Evolutionary conservation across 495 filamentous ascomycete genomes (phyloP).

Genomic region (Tuber umbilicatum): DNA sequence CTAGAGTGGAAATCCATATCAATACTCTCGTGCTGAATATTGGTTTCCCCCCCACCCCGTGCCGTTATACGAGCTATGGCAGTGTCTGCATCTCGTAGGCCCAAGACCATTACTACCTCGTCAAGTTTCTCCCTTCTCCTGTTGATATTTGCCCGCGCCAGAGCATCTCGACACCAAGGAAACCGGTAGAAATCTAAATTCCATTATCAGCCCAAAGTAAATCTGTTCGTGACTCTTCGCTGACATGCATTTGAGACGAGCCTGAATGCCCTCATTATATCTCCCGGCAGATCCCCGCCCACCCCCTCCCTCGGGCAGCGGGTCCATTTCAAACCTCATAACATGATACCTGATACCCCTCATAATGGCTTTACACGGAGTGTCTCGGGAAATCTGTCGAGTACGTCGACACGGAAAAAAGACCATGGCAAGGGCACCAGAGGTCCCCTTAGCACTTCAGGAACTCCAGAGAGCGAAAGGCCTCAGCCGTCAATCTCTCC

Average conservation of each 20-base stretch:
- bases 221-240: not conserved
- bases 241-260: not conserved
- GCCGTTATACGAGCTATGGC: not conserved
- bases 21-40: not conserved
- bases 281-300: not conserved
- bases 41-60: no score
- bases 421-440: not conserved
- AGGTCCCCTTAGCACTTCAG: not conserved
- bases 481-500: not conserved
- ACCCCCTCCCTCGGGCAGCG: not conserved
- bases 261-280: not conserved
- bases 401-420: not conserved
- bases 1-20: not conserved
- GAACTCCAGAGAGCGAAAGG: not conserved
- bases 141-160: not conserved
- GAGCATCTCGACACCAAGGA: not conserved
- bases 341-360: not conserved
- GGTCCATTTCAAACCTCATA: not conserved
- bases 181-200: not conserved
- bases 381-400: not conserved
- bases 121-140: not conserved
- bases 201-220: not conserved
- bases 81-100: not conserved
- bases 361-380: not conserved
- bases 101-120: not conserved